Percentiles rank a stretch among this genome's conserved stretches.
phyloP scores from a whole-genome alignment of 2,329 filamentous ascomycete species.

The Penicillium psychrosexuale region DNA sequence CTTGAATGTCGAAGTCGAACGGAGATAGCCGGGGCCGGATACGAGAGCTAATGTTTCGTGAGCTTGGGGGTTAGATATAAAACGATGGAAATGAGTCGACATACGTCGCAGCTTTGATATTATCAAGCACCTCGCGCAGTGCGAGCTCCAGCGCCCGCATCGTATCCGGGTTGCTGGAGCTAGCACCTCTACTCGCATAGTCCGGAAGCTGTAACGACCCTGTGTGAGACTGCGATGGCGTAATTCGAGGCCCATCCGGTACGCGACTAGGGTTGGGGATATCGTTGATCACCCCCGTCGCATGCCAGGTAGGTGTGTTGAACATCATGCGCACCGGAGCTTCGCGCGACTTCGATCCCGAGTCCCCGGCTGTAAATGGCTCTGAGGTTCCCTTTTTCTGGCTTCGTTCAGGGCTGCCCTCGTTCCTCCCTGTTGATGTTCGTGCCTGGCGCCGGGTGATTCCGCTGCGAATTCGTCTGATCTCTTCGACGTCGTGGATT shows the following conservation, averaged over 20 bases:
- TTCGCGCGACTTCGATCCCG: slow-evolving; percentile 36
- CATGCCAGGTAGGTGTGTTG: slow-evolving; percentile 68
- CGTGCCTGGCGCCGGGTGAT: slow-evolving; percentile 85
- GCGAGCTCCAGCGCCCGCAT: slow-evolving; percentile 80
- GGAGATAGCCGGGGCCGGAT: slow-evolving; percentile 45
- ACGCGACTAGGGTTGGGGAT: slow-evolving; percentile 56
- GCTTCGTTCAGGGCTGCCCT: slow-evolving; percentile 57
- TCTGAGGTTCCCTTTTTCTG: slow-evolving; percentile 42
- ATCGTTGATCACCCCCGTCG: slow-evolving; percentile 74
- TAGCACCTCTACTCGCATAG: slow-evolving; percentile 61
- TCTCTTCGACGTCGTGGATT: slow-evolving; percentile 85
- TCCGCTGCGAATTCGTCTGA: slow-evolving; percentile 73
- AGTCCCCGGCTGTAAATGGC: slow-evolving; percentile 33
- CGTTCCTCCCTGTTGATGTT: slow-evolving; percentile 58
- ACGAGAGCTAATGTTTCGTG: slow-evolving; percentile 38
- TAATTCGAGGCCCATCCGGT: slow-evolving; percentile 35
- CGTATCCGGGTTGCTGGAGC: slow-evolving; percentile 72
- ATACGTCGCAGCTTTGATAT: slow-evolving; percentile 78
- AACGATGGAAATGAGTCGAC: slow-evolving; percentile 26
- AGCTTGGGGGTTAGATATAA: slow-evolving; percentile 6
- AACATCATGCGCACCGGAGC: slow-evolving; percentile 49
- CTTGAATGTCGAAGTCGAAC: slow-evolving; percentile 78
- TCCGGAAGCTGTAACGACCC: slow-evolving; percentile 39
- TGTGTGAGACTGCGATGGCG: slow-evolving; percentile 33
- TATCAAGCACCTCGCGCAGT: slow-evolving; percentile 75